Evolutionary conservation across 345 rosid species (phyloP), one percentile per base, ranked within the genome.

Genomic region (Eucalyptus marginata): DNA sequence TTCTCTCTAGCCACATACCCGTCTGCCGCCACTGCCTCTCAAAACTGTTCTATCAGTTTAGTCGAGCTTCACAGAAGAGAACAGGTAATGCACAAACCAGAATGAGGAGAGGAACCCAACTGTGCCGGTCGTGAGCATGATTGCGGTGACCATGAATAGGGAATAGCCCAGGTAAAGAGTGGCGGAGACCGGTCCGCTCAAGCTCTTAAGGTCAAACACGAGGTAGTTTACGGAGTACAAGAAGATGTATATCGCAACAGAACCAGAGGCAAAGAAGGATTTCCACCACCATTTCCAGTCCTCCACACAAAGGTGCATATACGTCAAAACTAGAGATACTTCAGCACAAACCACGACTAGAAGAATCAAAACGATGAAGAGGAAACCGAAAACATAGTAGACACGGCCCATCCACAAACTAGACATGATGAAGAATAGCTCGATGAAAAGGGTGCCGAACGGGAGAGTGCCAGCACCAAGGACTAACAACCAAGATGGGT

Each of bases 241-340:
- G 86, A 90, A 90, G 88, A 90, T 90, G 86, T 90, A 88, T 49
- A 90, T 88, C 3, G 91, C 91, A 46, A 90, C 91, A 25, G 90
- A 90, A 50, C 91, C 91, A 36, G 91, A 90, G 18, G 91, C 91
- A 36, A 90, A 90, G 89, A 90, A 90, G 59, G 91, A 90, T 59
- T 90, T 90, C 91, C 91, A 90, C 91, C 91, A 90, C 91, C 91
- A 90, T 76, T 80, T 88, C 91, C 91, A 90, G 91, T 90, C 91
- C 86, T 90, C 91, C 56, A 90, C 91, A 68, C 91, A 90, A 18
- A 90, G 88, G 81, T 90, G 89, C 91, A 90, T 90, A 88, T 90
- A 90, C 20, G 91, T 90, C 80, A 90, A 87, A 52, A 90, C 91
- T n/a, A 90, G 89, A 58, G 91, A 90, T 14, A 90, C 91, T 62